These are phyloP conservation scores for Lactifluus hygrophoroides DNA, from an alignment of 768 basidiomycete genomes.

Conservation along the genomic window DNA sequence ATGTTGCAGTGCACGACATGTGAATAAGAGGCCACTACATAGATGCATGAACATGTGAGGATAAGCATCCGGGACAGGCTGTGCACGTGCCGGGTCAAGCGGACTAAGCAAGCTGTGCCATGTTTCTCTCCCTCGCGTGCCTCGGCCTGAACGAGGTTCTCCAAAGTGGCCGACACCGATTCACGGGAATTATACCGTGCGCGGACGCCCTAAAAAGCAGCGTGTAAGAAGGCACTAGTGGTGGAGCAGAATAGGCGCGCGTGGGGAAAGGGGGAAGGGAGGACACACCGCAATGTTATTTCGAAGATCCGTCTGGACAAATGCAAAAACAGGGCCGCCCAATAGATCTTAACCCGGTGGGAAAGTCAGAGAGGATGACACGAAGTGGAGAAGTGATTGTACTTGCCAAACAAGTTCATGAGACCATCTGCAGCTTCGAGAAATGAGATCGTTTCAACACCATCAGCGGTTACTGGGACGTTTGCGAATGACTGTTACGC, in stretches of 20 bases:
- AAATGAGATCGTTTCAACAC: conserved; percentile 75
- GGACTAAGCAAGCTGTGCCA: conserved; percentile 54
- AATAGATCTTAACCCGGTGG: conserved; percentile 50
- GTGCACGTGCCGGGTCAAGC: conserved; percentile 53
- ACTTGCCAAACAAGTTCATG: conserved; percentile 58
- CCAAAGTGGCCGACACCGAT: conserved; percentile 45
- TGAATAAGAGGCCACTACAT: conserved; percentile 56
- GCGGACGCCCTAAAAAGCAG: conserved; percentile 51
- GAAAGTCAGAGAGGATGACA: background rate
- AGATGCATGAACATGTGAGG: background rate
- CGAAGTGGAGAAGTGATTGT: background rate
- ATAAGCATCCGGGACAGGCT: conserved; percentile 2
- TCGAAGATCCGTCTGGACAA: conserved; percentile 63
- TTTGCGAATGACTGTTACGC: conserved; percentile 71
- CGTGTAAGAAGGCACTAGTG: background rate
- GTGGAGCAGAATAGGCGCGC: background rate
- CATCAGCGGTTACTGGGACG: conserved; percentile 63
- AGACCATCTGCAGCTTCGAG: conserved; percentile 86
- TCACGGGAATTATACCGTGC: conserved; percentile 37
- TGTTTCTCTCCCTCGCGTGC: conserved; percentile 34
- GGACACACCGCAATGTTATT: conserved; percentile 54
- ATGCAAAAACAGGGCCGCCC: conserved; percentile 61
- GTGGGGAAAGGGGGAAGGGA: background rate
- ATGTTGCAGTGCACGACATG: conserved; percentile 57
- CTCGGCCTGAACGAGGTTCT: conserved; percentile 50